Conservation (phyloP, 768 basidiomycete species). For the Russula compacta region DNA sequence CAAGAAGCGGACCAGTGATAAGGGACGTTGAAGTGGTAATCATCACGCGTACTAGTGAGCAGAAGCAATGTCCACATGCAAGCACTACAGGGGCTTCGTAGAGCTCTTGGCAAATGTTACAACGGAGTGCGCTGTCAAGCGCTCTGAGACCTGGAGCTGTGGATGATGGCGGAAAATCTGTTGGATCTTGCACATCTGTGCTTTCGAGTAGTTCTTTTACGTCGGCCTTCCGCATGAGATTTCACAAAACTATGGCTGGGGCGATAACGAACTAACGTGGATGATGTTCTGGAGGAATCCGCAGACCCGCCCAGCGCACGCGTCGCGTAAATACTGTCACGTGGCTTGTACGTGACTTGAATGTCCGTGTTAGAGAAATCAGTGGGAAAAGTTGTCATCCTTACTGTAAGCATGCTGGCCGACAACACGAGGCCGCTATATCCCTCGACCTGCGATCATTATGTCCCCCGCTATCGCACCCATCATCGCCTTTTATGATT, state of each 20-base stretch:
- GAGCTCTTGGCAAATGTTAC: slow-evolving; percentile 35
- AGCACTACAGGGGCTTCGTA: slow-evolving; percentile 32
- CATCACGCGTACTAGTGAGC: slow-evolving; percentile 26
- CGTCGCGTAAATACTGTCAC: background rate
- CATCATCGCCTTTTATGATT: slow-evolving; percentile 17
- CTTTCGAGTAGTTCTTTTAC: slow-evolving; percentile 9
- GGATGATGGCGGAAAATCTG: slow-evolving; percentile 27
- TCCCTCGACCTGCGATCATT: background rate
- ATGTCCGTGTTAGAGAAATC: too few species aligned
- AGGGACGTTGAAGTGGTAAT: background rate
- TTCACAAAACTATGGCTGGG: background rate
- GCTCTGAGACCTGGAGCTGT: slow-evolving; percentile 25
- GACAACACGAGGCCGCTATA: too few species aligned
- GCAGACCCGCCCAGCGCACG: background rate
- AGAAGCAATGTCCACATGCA: slow-evolving; percentile 36
- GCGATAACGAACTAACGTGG: background rate
- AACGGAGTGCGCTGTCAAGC: slow-evolving; percentile 30
- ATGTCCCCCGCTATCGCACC: slow-evolving; percentile 15
- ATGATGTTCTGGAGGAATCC: too few species aligned
- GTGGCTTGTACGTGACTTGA: background rate
- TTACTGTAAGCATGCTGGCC: too few species aligned
- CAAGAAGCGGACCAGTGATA: background rate
- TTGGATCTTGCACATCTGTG: slow-evolving; percentile 24
- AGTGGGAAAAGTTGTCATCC: too few species aligned
- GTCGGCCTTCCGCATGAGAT: slow-evolving; percentile 9